Percentiles rank a stretch among this genome's conserved stretches.
Conservation (phyloP, 75 land plant species). For the Picea sitchensis region DNA sequence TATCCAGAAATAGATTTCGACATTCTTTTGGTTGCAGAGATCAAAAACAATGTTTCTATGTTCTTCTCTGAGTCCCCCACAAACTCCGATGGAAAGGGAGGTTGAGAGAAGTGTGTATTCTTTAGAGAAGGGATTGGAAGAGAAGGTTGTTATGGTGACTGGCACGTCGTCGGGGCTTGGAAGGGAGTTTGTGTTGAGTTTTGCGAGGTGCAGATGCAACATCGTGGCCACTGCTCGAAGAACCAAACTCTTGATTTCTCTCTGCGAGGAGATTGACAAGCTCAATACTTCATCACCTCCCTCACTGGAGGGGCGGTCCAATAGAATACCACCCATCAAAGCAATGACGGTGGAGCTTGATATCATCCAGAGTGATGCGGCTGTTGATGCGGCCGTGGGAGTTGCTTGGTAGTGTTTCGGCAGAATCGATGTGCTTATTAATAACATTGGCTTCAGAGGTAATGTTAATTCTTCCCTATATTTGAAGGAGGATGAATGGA, state of each 20-base stretch:
- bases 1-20: too few relatives aligned
- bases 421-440: slow-evolving; percentile 45
- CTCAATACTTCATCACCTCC: background rate
- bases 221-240: slow-evolving; percentile 64
- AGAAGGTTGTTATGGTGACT: slow-evolving; percentile 75
- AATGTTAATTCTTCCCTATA: background rate
- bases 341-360: slow-evolving; percentile 40
- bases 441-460: slow-evolving; percentile 64
- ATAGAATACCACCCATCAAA: too few relatives aligned
- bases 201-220: slow-evolving; percentile 51
- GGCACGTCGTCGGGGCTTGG: slow-evolving; percentile 88
- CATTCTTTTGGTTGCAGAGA: too few relatives aligned
- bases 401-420: slow-evolving; percentile 54
- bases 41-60: too few relatives aligned
- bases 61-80: too few relatives aligned
- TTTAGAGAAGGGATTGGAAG: slow-evolving; percentile 16
- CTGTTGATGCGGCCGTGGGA: slow-evolving; percentile 42
- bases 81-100: too few relatives aligned
- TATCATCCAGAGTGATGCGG: slow-evolving; percentile 24
- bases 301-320: slow-evolving; percentile 1
- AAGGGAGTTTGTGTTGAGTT: slow-evolving; percentile 53
- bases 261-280: slow-evolving; percentile 49
- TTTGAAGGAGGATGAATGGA: too few relatives aligned
- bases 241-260: slow-evolving; percentile 35
- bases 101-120: too few relatives aligned